Evolutionary conservation across 345 rosid genomes (phyloP).

Genomic region (Kernera saxatilis): DNA sequence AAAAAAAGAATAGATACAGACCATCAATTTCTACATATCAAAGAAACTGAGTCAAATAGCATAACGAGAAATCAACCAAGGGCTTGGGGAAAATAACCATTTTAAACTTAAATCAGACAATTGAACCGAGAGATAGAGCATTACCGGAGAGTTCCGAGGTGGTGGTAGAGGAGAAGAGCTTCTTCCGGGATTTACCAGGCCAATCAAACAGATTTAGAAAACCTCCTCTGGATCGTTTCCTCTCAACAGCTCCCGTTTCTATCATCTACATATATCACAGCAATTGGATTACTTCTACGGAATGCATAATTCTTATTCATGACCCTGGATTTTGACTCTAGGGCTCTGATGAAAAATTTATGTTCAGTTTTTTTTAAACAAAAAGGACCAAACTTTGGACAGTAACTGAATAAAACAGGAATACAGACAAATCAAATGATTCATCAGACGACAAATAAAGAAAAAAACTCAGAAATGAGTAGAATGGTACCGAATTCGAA

Average conservation of each 20-base stretch:
- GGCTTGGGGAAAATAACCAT: not conserved
- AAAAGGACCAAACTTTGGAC: slow-evolving; percentile 15
- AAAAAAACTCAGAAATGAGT: not conserved
- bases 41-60: not conserved
- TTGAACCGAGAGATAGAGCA: not conserved
- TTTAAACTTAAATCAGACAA: not conserved
- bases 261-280: slow-evolving; percentile 30
- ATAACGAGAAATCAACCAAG: not conserved
- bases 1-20: too few relatives aligned
- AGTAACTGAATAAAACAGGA: slow-evolving; percentile 3
- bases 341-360: not conserved
- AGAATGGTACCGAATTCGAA: slow-evolving; percentile 10
- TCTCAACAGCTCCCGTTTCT: slow-evolving; percentile 62
- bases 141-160: slow-evolving; percentile 5
- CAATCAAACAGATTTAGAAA: slow-evolving; percentile 75
- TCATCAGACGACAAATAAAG: not conserved
- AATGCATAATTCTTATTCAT: not conserved
- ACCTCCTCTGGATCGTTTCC: slow-evolving; percentile 63
- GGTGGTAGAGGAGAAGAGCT: slow-evolving; percentile 51
- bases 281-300: slow-evolving; percentile 8
- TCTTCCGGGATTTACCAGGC: slow-evolving; percentile 84
- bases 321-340: not conserved
- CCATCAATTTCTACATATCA: not conserved
- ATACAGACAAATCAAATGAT: slow-evolving; percentile 15
- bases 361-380: not conserved